These are phyloP conservation scores for Lipomyces japonicus DNA, from an alignment of 805 yeast species.

Conservation along the genomic window DNA sequence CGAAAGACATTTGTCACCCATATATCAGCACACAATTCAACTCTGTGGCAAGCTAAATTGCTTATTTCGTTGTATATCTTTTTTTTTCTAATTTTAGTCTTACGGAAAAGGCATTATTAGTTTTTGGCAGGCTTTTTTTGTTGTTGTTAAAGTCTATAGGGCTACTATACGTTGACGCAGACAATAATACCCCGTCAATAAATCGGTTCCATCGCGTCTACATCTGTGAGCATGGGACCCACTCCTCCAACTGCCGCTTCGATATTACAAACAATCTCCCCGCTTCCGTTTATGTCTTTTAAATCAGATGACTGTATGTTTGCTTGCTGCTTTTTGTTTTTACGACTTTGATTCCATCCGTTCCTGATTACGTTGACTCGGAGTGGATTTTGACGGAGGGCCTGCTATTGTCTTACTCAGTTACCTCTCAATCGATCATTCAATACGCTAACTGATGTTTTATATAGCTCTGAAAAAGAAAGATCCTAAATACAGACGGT, in stretches of 20 bases:
- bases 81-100: no score
- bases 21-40: not conserved
- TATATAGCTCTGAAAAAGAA: conserved; percentile 22
- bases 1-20: no score
- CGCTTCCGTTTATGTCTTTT: conserved; percentile 25
- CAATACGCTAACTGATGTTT: not conserved
- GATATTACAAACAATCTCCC: conserved; percentile 27
- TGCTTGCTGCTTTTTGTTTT: not conserved
- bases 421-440: no score
- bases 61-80: no score
- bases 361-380: not conserved
- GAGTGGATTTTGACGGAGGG: not conserved
- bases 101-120: no score
- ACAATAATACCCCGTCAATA: not conserved
- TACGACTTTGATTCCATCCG: not conserved
- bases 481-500: conserved; percentile 65
- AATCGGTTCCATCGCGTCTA: not conserved
- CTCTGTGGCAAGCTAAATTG: not conserved
- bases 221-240: conserved; percentile 15
- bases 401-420: not conserved
- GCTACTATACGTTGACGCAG: not conserved
- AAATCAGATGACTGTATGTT: conserved; percentile 26
- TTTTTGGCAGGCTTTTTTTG: no score
- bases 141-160: no score
- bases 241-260: conserved; percentile 24